Base-by-base conservation (phyloP, 2,329 filamentous ascomycete species). In the Pochonia chlamydosporia region DNA sequence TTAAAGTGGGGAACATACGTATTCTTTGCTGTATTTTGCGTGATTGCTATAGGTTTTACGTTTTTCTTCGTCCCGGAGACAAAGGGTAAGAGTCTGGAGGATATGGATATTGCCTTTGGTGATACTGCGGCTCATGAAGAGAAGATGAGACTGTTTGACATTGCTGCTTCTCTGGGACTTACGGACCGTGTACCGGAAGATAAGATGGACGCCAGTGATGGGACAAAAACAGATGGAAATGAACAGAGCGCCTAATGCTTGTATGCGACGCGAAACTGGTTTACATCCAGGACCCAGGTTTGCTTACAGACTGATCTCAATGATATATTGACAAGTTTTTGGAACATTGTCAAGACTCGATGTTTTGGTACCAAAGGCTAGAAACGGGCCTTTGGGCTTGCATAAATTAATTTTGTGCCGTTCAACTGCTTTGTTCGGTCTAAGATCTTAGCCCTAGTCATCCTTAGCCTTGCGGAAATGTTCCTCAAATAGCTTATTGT, bases 401-500 rank as follows among this genome's bases (percentile, higher is more conserved):
- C n/a, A n/a, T n/a, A n/a, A n/a, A n/a, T n/a, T n/a, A n/a, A n/a
- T n/a, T n/a, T n/a, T n/a, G n/a, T n/a, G n/a, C n/a, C n/a, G n/a
- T n/a, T n/a, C n/a, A n/a, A n/a, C n/a, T n/a, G n/a, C n/a, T n/a
- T n/a, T n/a, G n/a, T n/a, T n/a, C n/a, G n/a, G n/a, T n/a, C n/a
- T n/a, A n/a, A n/a, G n/a, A n/a, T n/a, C n/a, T n/a, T n/a, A n/a
- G n/a, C n/a, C n/a, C 31, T 35, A 35, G 31, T 7, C n/a, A n/a
- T 18, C 31, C 31, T 16, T 35, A 7, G 92, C 91, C 61, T 92
- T 96, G 61, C 96, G 90, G 6, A 96, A 73, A 45, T 90, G 82
- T 63, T 97, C 93, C 63, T 97, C 92, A 2, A 97, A 74, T 3
- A 84, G 80, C 63, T 95, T 96, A 64, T 99, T 97, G 2, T 92